A percentile compares a stretch with the other conserved stretches of the same genome.
Evolutionary conservation across 345 rosid genomes (phyloP).

Genomic region (Arabis alpina): DNA sequence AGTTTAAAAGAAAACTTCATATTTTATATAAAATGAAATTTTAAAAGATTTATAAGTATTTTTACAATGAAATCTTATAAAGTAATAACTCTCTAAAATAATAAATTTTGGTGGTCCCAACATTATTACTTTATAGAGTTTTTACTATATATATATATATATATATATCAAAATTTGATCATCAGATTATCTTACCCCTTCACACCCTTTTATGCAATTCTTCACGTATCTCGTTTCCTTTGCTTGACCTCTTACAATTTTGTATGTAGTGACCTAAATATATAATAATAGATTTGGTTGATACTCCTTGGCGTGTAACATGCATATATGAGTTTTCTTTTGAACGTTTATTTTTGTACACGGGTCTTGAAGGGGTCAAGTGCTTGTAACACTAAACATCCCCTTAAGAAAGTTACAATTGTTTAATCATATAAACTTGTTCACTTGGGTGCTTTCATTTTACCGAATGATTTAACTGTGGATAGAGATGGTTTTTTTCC

Average conservation of each 20-base stretch:
- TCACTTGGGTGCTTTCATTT: neutral
- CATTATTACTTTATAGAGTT: no score
- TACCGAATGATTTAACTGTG: neutral
- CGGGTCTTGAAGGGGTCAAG: slow-evolving; percentile 31
- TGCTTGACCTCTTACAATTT: slow-evolving; percentile 4
- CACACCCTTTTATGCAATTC: slow-evolving; percentile 20
- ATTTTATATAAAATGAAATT: no score
- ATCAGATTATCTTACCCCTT: slow-evolving; percentile 16
- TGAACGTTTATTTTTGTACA: slow-evolving; percentile 16
- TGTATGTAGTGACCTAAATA: neutral
- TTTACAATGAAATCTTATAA: no score
- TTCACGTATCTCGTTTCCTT: slow-evolving; percentile 36
- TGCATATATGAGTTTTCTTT: slow-evolving; percentile 5
- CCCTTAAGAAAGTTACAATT: slow-evolving; percentile 22
- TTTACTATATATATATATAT: no score
- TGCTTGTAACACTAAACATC: slow-evolving; percentile 27
- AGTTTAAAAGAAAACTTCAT: no score
- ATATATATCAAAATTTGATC: neutral
- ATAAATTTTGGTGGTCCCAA: no score
- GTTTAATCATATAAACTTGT: neutral
- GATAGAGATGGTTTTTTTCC: no score
- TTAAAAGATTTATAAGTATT: no score
- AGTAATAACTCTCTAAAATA: no score
- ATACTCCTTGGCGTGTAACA: neutral
- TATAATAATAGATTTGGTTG: neutral